Evolutionary conservation across 345 rosid species (phyloP).

Genomic region (Acer yangbiense): DNA sequence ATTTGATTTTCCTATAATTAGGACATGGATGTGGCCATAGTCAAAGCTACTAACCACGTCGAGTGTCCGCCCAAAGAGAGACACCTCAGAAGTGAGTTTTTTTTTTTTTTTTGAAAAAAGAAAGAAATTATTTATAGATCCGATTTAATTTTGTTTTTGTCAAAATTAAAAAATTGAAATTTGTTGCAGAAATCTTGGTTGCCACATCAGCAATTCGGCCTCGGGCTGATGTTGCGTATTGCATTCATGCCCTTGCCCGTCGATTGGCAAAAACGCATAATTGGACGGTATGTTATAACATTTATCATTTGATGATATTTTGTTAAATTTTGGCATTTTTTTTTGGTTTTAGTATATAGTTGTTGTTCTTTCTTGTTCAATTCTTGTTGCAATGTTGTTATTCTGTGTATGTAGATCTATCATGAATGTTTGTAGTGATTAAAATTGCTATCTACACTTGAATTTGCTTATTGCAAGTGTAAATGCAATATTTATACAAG

Average conservation of each 20-base stretch:
- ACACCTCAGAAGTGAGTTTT: constrained; percentile 77
- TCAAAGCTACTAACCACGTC: constrained; percentile 96
- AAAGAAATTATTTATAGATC: constrained; percentile 20
- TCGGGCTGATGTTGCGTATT: constrained; percentile 91
- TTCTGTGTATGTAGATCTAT: background rate
- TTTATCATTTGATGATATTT: background rate
- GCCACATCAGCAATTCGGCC: constrained; percentile 81
- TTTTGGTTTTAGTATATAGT: background rate
- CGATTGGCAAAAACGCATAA: constrained; percentile 82
- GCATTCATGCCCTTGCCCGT: constrained; percentile 81
- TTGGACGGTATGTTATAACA: constrained; percentile 65
- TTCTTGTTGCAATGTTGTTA: background rate
- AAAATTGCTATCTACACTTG: background rate
- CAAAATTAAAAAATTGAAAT: background rate
- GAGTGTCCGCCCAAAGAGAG: constrained; percentile 98
- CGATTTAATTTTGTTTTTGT: constrained; percentile 18
- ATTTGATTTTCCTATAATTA: constrained; percentile 28
- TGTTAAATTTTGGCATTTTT: background rate
- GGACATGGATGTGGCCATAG: constrained; percentile 98
- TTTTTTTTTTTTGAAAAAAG: background rate
- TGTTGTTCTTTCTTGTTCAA: background rate
- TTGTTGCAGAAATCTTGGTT: constrained; percentile 60
- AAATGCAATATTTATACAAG: background rate
- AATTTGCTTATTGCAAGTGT: background rate
- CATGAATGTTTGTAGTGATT: background rate